Percentiles rank a stretch among this genome's conserved stretches.
Conservation (phyloP, 441 rosid genomes). For the Adansonia madagascariensis region DNA sequence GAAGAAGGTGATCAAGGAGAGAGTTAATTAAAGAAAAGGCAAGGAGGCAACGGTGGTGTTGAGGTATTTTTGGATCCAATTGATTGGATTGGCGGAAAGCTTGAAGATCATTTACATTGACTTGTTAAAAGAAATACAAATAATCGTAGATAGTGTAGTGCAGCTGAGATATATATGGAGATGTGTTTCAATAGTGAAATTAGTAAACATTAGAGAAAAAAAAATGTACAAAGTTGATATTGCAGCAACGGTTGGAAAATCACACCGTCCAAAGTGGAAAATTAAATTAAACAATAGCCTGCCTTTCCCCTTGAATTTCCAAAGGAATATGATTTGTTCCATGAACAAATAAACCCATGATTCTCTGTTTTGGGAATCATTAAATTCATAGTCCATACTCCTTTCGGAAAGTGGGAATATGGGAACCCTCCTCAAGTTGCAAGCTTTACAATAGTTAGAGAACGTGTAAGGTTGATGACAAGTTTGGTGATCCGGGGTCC, state of each 20-base stretch:
- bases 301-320: neutral
- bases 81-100: neutral
- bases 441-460: slow-evolving; percentile 23
- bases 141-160: too few species aligned
- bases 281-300: slow-evolving; percentile 12
- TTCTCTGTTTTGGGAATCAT: neutral
- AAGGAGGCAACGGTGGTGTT: neutral
- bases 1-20: too few species aligned
- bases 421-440: slow-evolving; percentile 1
- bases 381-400: slow-evolving; percentile 61
- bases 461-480: slow-evolving; percentile 20
- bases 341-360: slow-evolving; percentile 9
- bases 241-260: slow-evolving; percentile 2
- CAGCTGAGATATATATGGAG: too few species aligned
- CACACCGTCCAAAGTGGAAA: slow-evolving; percentile 41
- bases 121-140: neutral
- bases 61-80: neutral
- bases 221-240: too few species aligned
- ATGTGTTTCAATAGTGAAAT: too few species aligned
- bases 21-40: too few species aligned
- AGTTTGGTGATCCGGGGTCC: slow-evolving; percentile 42
- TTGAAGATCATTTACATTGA: neutral
- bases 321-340: slow-evolving; percentile 31
- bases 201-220: too few species aligned
- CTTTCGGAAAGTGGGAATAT: slow-evolving; percentile 52